Base-by-base conservation (phyloP, 192 early-diverging fungal species). In the Linnemannia elongata region DNA sequence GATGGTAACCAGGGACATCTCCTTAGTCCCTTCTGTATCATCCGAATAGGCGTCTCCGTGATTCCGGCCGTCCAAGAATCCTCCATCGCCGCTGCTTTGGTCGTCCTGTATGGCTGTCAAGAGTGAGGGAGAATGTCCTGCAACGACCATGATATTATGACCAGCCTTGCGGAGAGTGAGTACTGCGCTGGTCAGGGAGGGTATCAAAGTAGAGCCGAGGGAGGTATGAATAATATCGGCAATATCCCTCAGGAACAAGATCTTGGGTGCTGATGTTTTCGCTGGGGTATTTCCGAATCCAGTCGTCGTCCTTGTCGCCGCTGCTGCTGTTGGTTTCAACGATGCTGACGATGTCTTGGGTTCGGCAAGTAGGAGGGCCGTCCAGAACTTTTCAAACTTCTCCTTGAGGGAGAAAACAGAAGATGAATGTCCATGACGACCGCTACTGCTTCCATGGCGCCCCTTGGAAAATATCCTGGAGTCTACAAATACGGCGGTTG, bases 211-310 rank as follows among this genome's bases (percentile, higher is more conserved):
- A 6, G 76, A 33, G 7, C 86, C 85, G 76, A 91, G 83, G 8
- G 76, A 74, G 13, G 89, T 86, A 42, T 84, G 83, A 63, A 91
- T 88, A 22, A 90, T 74, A 42, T 92, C 89, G 18, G 87, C 87
- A 77, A 89, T 87, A 73, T 93, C 92, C 30, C 89, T 81, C 27
- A 93, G 74, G 47, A 90, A 93, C 12, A 93, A 57, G 33, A 93
- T 84, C 66, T 89, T 90, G 30, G 89, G 88, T 8, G 71, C 10
- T 30, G 73, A 52, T 18, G 70, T 70, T 66, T 24, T 8, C 9
- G 78, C 42, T 17, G 52, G 13, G 2, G 73, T 22, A 22, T 44
- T 44, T 20, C 33, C 36, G 4, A 49, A 36, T 63, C 74, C 41
- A 15, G 52, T 10, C 2, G 5, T 52, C 49, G 27, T 70, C 39